A percentile compares a stretch with the other conserved stretches of the same genome.
Conservation (phyloP, 164 flowering plant genomes). For the Vitis cinerea region DNA sequence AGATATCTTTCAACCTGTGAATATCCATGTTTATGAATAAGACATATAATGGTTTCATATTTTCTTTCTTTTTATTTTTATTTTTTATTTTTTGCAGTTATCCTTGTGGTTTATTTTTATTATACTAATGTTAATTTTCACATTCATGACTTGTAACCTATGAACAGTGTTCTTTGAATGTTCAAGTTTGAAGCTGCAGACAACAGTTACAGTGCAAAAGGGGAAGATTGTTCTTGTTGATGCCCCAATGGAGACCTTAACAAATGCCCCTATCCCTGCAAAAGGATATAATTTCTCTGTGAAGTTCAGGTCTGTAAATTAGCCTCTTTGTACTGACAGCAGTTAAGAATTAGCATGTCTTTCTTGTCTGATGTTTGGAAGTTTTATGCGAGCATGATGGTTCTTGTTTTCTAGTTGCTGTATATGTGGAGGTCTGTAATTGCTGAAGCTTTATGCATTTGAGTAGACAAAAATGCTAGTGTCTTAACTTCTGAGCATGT, state of each 20-base stretch:
- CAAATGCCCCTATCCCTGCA: conserved; percentile 71
- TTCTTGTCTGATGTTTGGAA: background rate
- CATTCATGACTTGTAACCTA: conserved; percentile 2
- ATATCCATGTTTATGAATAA: background rate
- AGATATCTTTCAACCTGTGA: background rate
- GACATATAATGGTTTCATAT: background rate
- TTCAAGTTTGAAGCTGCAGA: conserved; percentile 50
- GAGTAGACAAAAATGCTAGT: background rate
- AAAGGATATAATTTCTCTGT: conserved; percentile 72
- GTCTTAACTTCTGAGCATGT: background rate
- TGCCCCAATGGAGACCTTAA: conserved; percentile 63
- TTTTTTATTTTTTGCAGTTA: background rate
- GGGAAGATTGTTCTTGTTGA: conserved; percentile 42
- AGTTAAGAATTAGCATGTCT: background rate
- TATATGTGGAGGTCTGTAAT: background rate
- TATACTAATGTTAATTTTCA: background rate
- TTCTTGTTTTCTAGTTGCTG: background rate
- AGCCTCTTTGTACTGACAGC: background rate
- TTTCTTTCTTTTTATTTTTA: background rate
- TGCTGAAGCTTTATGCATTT: background rate
- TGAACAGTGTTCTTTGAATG: conserved; percentile 52
- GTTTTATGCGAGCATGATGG: background rate
- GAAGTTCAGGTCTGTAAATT: conserved; percentile 56
- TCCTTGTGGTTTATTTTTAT: background rate
- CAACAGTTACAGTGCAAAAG: conserved; percentile 52